Base-by-base conservation (phyloP, 2,329 filamentous ascomycete genomes). In the Pseudogymnoascus sp. region DNA sequence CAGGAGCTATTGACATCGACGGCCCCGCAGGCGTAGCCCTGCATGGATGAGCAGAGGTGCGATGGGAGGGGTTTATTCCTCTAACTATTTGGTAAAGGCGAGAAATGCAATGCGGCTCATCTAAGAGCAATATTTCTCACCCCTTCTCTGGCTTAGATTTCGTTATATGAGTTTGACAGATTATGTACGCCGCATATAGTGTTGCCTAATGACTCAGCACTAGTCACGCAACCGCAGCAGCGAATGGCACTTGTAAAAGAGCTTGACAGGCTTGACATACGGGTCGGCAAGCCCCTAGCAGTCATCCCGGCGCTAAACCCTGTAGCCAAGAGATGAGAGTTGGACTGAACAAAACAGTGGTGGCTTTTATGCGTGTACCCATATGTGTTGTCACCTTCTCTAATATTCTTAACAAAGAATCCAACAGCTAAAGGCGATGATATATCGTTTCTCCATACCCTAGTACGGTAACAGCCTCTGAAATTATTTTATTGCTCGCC, bases 191-290 rank as follows among this genome's bases (percentile, higher is more conserved):
- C 2, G 4, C 11, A 50, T 50, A 50, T 30, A 5, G 20, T n/a
- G 22, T 9, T 50, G 43, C 43, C 43, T 30, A 50, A 50, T 50
- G 43, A 50, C 43, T 50, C 22, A 50, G 43, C 43, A 50, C n/a
- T 50, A 16, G 4, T 2, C 6, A 14, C 3, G 25, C 43, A 32
- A 6, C 22, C 5, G 22, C 22, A 25, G 18, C 41, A n/a, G 22
- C 14, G 7, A 16, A n/a, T 3, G 41, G 7, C 22, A 9, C 22
- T 47, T n/a, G 22, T 28, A 8, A 14, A 11, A 16, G 43, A 50
- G 8, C 43, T 30, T 50, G 25, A 30, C 5, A 22, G 16, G 37
- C n/a, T 18, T 39, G n/a, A 39, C n/a, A 43, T 14, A 12, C 6
- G 39, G 39, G 41, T 28, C 7, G 14, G 14, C 14, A 9, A 5